Conservation (phyloP, 192 early-diverging fungal species). For the Allomyces arbusculus region DNA sequence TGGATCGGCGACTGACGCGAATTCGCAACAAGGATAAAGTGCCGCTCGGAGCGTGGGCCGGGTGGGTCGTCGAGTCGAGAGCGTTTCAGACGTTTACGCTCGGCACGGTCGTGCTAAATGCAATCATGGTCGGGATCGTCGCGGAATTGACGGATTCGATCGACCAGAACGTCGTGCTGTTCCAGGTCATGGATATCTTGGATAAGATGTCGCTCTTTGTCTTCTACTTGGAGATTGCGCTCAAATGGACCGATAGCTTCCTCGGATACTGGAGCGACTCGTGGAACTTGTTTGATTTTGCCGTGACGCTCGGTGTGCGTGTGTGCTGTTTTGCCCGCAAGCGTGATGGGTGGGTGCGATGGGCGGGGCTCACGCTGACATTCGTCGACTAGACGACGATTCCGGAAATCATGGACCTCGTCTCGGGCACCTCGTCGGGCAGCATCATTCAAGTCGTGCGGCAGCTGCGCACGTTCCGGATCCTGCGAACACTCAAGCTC, state of each 20-base stretch:
- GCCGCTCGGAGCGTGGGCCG: conserved; percentile 20
- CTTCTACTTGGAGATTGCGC: conserved; percentile 4
- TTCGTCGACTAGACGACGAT: not conserved
- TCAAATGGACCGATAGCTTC: conserved; percentile 8
- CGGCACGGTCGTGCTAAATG: conserved; percentile 4
- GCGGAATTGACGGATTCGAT: conserved; percentile 3
- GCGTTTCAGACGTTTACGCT: conserved; percentile 3
- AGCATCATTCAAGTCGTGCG: not conserved
- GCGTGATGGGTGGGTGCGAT: too few species aligned
- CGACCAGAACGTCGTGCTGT: conserved; percentile 2
- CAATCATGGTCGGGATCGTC: conserved; percentile 4
- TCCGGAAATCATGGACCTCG: conserved; percentile 6
- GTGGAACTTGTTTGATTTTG: conserved; percentile 7
- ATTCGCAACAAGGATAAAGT: conserved; percentile 14
- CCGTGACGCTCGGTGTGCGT: conserved; percentile 1
- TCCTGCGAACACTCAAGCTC: conserved; percentile 16
- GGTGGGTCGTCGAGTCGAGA: conserved; percentile 9
- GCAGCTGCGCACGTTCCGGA: conserved; percentile 9
- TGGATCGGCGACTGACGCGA: conserved; percentile 15
- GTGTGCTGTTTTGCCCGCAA: not conserved
- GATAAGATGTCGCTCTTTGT: conserved; percentile 3
- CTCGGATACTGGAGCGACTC: conserved; percentile 3
- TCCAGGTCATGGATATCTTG: conserved; percentile 3
- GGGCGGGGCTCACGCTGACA: too few species aligned
- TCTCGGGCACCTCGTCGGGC: conserved; percentile 1